Conservation (phyloP, 495 filamentous ascomycete genomes). For the Aspergillus diversus region DNA sequence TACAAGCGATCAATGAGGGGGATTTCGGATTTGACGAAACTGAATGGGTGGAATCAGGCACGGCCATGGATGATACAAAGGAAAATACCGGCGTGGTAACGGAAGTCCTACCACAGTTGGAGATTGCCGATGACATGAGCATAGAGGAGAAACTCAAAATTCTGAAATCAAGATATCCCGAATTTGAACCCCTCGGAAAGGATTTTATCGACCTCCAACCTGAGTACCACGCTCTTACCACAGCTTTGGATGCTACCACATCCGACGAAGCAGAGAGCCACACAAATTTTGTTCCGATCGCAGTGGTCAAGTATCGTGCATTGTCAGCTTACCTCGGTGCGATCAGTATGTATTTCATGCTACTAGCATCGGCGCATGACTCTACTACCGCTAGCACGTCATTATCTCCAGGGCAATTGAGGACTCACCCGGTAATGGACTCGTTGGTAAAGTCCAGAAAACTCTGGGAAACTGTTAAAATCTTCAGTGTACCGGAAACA, state of each 20-base stretch:
- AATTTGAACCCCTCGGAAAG: constrained; percentile 82
- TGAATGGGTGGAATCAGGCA: constrained; percentile 69
- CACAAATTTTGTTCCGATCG: constrained; percentile 43
- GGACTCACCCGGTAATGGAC: constrained; percentile 88
- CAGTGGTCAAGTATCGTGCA: constrained; percentile 73
- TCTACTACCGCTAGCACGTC: constrained; percentile 49
- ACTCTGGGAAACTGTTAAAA: constrained; percentile 77
- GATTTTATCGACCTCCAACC: constrained; percentile 77
- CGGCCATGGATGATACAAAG: constrained; percentile 37
- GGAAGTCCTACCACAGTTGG: constrained; percentile 80
- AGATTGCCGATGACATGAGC: constrained; percentile 78
- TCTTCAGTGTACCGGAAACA: constrained; percentile 38
- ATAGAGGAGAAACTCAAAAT: constrained; percentile 75
- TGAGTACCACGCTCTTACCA: constrained; percentile 57
- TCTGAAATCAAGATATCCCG: constrained; percentile 80
- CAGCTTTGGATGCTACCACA: constrained; percentile 59
- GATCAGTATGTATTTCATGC: constrained; percentile 90
- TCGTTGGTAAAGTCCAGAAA: constrained; percentile 77
- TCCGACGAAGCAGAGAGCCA: constrained; percentile 35
- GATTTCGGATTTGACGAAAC: constrained; percentile 92
- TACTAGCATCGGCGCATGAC: constrained; percentile 73
- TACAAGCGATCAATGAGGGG: constrained; percentile 80
- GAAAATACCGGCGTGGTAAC: constrained; percentile 64
- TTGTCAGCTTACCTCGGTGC: constrained; percentile 82
- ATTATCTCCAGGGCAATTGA: constrained; percentile 70